These are phyloP conservation scores for Phytopythium cucurbitacearum DNA, from an alignment of 352 stramenopile genomes.

Conservation along the genomic window DNA sequence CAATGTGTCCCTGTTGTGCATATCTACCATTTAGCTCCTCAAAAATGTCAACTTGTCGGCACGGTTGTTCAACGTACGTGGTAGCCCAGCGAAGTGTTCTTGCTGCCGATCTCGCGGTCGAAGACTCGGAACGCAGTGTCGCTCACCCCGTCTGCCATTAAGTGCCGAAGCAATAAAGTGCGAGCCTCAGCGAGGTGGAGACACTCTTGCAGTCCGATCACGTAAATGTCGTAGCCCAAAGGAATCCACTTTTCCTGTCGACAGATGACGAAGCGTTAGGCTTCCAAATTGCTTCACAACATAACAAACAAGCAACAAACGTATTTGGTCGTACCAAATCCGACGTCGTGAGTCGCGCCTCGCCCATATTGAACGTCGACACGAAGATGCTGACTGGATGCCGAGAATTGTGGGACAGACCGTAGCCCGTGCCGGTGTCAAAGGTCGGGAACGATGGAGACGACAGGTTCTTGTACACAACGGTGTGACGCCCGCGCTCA, in stretches of 20 bases:
- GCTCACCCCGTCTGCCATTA: constrained; percentile 41
- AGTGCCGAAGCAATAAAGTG: constrained; percentile 49
- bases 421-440: constrained; percentile 11
- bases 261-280: neutral
- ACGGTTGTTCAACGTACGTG: constrained; percentile 31
- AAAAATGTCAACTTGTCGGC: neutral
- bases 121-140: constrained; percentile 49
- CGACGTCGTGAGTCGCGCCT: constrained; percentile 48
- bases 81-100: constrained; percentile 78
- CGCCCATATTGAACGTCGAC: constrained; percentile 85
- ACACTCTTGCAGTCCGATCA: constrained; percentile 88
- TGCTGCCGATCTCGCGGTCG: constrained; percentile 74
- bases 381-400: constrained; percentile 67
- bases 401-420: constrained; percentile 24
- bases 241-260: constrained; percentile 77
- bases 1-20: constrained; percentile 65
- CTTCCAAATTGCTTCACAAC: neutral
- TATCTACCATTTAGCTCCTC: neutral
- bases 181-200: constrained; percentile 68
- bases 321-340: constrained; percentile 20
- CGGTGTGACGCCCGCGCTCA: constrained; percentile 14
- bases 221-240: constrained; percentile 76
- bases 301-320: neutral
- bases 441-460: constrained; percentile 28
- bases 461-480: constrained; percentile 26